phyloP scores from a whole-genome alignment of 2,329 filamentous ascomycete species.

The Cercospora sp. region DNA sequence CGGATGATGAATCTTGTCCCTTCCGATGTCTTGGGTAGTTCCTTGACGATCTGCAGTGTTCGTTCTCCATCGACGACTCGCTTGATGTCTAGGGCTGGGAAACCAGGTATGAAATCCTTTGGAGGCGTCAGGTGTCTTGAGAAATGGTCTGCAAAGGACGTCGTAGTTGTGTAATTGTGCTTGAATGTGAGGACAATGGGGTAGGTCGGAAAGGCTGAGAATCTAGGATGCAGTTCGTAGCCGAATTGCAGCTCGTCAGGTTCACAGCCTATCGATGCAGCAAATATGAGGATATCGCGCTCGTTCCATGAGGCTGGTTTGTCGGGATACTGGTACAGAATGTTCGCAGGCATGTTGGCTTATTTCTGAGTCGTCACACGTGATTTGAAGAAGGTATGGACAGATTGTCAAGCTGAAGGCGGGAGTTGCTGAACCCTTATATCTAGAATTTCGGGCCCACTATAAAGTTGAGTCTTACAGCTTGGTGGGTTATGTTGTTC shows the following conservation, averaged over 20 bases:
- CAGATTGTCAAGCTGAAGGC: background rate
- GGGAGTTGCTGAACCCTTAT: background rate
- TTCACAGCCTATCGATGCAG: conserved; percentile 80
- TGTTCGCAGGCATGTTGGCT: background rate
- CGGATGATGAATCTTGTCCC: conserved; percentile 74
- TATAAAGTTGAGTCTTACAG: background rate
- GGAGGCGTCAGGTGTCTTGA: conserved; percentile 52
- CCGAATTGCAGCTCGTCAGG: conserved; percentile 86
- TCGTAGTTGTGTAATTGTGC: conserved; percentile 66
- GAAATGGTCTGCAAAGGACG: conserved; percentile 78
- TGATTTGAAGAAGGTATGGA: background rate
- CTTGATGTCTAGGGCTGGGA: conserved; percentile 72
- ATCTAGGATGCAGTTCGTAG: conserved; percentile 84
- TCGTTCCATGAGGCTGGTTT: conserved; percentile 73
- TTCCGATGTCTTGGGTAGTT: conserved; percentile 68
- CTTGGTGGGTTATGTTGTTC: background rate
- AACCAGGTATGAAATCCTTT: conserved; percentile 62
- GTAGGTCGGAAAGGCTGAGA: conserved; percentile 85
- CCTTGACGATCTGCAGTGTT: conserved; percentile 67
- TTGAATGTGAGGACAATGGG: conserved; percentile 83
- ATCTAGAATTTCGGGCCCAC: background rate
- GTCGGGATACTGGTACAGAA: conserved; percentile 67
- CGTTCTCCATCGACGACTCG: conserved; percentile 82
- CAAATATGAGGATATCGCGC: conserved; percentile 84
- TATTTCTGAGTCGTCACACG: background rate